Evolutionary conservation across 352 stramenopile genomes (phyloP).

Genomic region (Blastocystis sp.): DNA sequence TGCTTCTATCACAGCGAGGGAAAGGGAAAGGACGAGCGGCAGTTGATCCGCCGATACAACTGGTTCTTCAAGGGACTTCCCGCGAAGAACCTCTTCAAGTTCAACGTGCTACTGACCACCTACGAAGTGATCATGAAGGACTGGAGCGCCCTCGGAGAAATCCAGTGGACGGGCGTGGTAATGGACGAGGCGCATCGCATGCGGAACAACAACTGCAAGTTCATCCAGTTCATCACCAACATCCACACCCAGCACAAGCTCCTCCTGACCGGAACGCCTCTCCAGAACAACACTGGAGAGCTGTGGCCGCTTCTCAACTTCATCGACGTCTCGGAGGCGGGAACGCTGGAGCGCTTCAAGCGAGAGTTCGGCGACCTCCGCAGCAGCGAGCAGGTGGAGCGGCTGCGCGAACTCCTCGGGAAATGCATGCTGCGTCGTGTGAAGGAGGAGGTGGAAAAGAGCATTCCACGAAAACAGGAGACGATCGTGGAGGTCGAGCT

Average conservation of each 20-base stretch:
- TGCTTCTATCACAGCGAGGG: constrained; percentile 55
- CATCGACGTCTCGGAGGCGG: constrained; percentile 68
- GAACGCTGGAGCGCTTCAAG: constrained; percentile 57
- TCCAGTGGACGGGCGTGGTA: constrained; percentile 81
- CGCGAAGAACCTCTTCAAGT: constrained; percentile 42
- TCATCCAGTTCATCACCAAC: constrained; percentile 71
- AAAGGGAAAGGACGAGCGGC: constrained; percentile 55
- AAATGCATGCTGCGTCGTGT: constrained; percentile 91
- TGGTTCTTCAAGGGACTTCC: constrained; percentile 57
- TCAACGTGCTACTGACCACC: constrained; percentile 78
- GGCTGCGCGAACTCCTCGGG: constrained; percentile 79
- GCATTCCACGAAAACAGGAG: constrained; percentile 89
- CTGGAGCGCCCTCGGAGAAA: constrained; percentile 73
- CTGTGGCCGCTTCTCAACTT: constrained; percentile 92
- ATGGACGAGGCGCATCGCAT: constrained; percentile 84
- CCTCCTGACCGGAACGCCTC: constrained; percentile 74
- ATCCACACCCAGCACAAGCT: constrained; percentile 72
- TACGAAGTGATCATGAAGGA: constrained; percentile 79
- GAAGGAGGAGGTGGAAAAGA: constrained; percentile 97
- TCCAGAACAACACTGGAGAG: constrained; percentile 90
- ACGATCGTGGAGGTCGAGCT: constrained; percentile 83
- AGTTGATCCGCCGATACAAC: constrained; percentile 36
- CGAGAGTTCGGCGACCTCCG: constrained; percentile 81
- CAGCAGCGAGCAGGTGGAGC: constrained; percentile 79
- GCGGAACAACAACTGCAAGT: constrained; percentile 79